Evolutionary conservation across 495 filamentous ascomycete genomes (phyloP).

Genomic region (Tuber calosporum): DNA sequence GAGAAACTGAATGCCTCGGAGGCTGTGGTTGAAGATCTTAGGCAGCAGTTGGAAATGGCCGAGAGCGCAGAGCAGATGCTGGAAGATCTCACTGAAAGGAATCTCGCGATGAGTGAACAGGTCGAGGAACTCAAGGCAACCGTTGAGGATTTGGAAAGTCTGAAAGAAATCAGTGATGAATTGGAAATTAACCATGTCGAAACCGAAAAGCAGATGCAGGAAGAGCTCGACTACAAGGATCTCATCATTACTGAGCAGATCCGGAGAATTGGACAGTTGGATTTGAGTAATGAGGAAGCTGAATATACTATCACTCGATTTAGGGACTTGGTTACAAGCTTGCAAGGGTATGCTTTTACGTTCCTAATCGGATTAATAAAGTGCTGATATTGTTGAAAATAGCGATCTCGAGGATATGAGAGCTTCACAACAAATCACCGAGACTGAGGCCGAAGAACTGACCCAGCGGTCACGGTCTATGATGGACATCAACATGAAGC

Average conservation of each 20-base stretch:
- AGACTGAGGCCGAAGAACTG: constrained; percentile 82
- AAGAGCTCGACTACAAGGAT: constrained; percentile 80
- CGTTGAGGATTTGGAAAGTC: constrained; percentile 74
- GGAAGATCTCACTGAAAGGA: constrained; percentile 80
- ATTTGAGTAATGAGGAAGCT: constrained; percentile 70
- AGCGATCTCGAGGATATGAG: constrained; percentile 81
- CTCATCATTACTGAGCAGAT: constrained; percentile 67
- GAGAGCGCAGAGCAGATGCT: constrained; percentile 85
- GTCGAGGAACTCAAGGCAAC: constrained; percentile 71
- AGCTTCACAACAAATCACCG: constrained; percentile 81
- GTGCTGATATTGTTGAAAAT: constrained; percentile 11
- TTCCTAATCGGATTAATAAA: background rate
- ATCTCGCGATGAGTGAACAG: constrained; percentile 69
- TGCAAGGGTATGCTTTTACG: constrained; percentile 53
- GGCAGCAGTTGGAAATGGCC: constrained; percentile 84
- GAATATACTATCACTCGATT: constrained; percentile 85
- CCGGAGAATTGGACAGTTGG: constrained; percentile 58
- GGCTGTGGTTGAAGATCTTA: constrained; percentile 72
- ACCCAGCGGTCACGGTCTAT: constrained; percentile 78
- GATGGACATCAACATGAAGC: constrained; percentile 91
- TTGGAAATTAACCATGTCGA: constrained; percentile 88
- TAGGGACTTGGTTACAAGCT: constrained; percentile 73
- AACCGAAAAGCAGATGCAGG: constrained; percentile 86
- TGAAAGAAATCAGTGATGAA: constrained; percentile 91
- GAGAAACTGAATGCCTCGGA: constrained; percentile 66